Evolutionary conservation across 352 stramenopile genomes (phyloP), one percentile per base, ranked within the genome.

Genomic region (Globisporangium splendens): DNA sequence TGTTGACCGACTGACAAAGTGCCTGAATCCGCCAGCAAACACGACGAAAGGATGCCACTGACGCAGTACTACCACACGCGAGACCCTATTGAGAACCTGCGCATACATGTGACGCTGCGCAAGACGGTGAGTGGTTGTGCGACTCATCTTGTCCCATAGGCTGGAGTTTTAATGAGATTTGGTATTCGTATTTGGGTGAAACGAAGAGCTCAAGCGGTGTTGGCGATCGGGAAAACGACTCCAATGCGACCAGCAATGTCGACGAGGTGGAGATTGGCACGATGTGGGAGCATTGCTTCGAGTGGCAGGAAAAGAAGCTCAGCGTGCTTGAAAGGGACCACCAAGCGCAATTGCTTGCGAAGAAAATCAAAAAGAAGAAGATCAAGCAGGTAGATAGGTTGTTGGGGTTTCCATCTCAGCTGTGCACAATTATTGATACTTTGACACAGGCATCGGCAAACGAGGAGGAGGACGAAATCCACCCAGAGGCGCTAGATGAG

Each of bases 11-110:
- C 28, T 10, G 28, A 35, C 28, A 35, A 35, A 7, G 48, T 24
- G 22, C n/a, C 6, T 17, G 38, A 17, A 15, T 55, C 31, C 42
- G 31, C 48, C 28, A 35, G 28, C 28, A 35, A 35, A 35, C 28
- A 35, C 11, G 46, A 50, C 11, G 21, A 44, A 5, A 44, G 39
- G 8, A 83, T 75, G 69, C 54, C 59, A 46, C 50, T 66, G 50
- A 87, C 75, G 46, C 64, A 77, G 35, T 82, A 77, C 66, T 92
- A 89, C 61, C 80, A 90, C 73, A 82, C 83, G 46, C 74, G 73
- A 60, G 79, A 89, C 56, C 78, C 83, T 11, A 88, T 92, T 59
- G 78, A 88, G 61, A 86, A 89, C 53, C 59, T 92, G 15, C 66
- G 63, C 46, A 46, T 92, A 33, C 62, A 65, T 17, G 77, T 89